These are phyloP conservation scores for Lachnellula hyalina DNA, from an alignment of 2,329 filamentous ascomycete species.

Conservation along the genomic window DNA sequence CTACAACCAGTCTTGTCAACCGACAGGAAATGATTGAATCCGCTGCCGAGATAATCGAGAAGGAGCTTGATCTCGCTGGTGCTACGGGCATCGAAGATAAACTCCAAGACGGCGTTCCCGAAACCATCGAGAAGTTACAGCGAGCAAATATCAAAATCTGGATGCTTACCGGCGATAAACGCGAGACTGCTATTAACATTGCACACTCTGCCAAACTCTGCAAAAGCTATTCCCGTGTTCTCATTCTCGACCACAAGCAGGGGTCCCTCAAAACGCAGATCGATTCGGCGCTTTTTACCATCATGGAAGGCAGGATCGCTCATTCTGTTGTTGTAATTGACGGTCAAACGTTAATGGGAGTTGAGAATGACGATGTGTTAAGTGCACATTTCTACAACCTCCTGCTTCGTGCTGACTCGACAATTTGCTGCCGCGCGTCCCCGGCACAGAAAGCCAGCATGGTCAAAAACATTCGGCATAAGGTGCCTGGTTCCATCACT, in stretches of 20 bases:
- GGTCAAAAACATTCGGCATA: slow-evolving; percentile 69
- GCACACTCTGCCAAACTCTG: slow-evolving; percentile 79
- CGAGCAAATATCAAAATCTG: slow-evolving; percentile 57
- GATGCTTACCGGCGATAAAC: slow-evolving; percentile 94
- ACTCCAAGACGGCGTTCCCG: slow-evolving; percentile 70
- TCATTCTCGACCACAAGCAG: slow-evolving; percentile 61
- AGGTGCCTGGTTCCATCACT: slow-evolving; percentile 67
- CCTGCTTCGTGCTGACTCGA: slow-evolving; percentile 72
- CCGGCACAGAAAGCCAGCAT: slow-evolving; percentile 83
- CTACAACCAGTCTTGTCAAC: slow-evolving; percentile 75
- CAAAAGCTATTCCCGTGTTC: slow-evolving; percentile 65
- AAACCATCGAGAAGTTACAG: slow-evolving; percentile 9
- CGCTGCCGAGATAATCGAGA: slow-evolving; percentile 75
- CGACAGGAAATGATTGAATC: slow-evolving; percentile 74
- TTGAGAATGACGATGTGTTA: slow-evolving; percentile 59
- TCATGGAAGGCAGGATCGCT: slow-evolving; percentile 58
- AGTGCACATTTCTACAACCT: slow-evolving; percentile 66
- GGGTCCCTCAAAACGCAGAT: slow-evolving; percentile 43
- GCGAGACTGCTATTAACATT: slow-evolving; percentile 89
- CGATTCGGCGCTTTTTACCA: slow-evolving; percentile 56
- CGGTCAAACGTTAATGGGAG: slow-evolving; percentile 66
- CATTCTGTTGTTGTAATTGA: slow-evolving; percentile 83
- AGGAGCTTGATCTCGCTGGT: slow-evolving; percentile 75
- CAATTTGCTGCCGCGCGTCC: slow-evolving; percentile 89
- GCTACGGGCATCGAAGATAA: slow-evolving; percentile 94